These are phyloP conservation scores for Gossypium longicalyx DNA, from an alignment of 345 rosid genomes.

Conservation along the genomic window DNA sequence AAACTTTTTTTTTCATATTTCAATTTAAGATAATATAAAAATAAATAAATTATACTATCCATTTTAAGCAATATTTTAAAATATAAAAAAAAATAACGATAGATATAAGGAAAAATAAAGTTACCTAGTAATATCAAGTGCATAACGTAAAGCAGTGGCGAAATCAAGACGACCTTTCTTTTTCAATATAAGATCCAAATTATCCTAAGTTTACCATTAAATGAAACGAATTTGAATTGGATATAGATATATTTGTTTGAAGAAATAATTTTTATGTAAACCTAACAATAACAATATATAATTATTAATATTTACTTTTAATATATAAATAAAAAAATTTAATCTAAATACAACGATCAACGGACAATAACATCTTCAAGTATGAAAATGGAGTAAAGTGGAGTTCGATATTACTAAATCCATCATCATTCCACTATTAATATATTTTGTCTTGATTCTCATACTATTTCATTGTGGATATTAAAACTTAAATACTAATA, in stretches of 20 bases:
- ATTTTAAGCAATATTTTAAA: no score
- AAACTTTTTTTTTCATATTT: neutral
- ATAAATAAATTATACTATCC: no score
- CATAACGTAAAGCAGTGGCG: conserved; percentile 44
- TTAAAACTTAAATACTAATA: no score
- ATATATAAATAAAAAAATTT: neutral
- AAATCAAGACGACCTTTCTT: conserved; percentile 39
- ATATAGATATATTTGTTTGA: neutral
- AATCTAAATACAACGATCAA: no score
- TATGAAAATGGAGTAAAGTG: no score
- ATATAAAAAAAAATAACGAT: no score
- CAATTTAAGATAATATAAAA: no score
- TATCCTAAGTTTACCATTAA: conserved; percentile 29
- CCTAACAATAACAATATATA: neutral
- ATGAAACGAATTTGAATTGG: neutral
- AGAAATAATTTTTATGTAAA: neutral
- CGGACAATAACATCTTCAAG: rapidly evolving
- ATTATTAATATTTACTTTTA: neutral
- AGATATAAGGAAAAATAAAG: neutral
- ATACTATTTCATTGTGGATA: no score
- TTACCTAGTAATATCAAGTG: conserved; percentile 57
- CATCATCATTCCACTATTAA: no score
- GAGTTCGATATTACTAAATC: no score
- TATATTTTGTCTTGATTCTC: no score
- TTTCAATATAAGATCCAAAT: conserved; percentile 32